Evolutionary conservation across 805 yeast genomes (phyloP).

Genomic region (Schizosaccharomyces osmophilus): DNA sequence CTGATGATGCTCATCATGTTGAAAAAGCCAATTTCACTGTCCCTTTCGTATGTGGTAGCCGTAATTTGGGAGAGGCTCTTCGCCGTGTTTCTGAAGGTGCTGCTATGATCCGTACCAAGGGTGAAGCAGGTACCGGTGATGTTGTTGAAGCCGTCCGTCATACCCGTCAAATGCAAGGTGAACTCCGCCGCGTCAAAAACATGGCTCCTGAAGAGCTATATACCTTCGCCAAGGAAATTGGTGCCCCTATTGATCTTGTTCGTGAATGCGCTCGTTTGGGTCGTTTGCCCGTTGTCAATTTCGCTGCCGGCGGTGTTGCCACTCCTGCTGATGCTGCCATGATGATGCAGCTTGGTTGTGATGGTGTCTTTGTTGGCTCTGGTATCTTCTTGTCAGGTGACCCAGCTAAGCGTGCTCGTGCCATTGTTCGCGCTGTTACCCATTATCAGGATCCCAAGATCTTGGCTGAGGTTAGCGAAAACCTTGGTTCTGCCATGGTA

Average conservation of each 20-base stretch:
- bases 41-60: constrained; percentile 70
- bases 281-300: constrained; percentile 57
- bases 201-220: constrained; percentile 24
- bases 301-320: constrained; percentile 76
- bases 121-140: constrained; percentile 80
- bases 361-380: constrained; percentile 54
- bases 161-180: constrained; percentile 32
- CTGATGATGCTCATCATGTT: constrained; percentile 45
- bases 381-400: constrained; percentile 55
- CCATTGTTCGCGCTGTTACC: constrained; percentile 62
- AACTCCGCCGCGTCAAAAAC: constrained; percentile 25
- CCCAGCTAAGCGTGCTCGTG: constrained; percentile 49
- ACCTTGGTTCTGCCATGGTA: constrained; percentile 53
- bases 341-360: constrained; percentile 60
- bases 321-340: constrained; percentile 74
- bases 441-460: constrained; percentile 36
- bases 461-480: constrained; percentile 40
- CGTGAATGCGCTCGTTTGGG: constrained; percentile 27
- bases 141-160: constrained; percentile 62
- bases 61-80: constrained; percentile 57
- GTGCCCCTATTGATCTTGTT: constrained; percentile 35
- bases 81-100: constrained; percentile 64
- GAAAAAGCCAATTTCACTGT: constrained; percentile 33
- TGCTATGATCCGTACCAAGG: constrained; percentile 68
- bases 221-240: constrained; percentile 27